phyloP scores from a whole-genome alignment of 345 rosid genomes.

The Populus davidiana region DNA sequence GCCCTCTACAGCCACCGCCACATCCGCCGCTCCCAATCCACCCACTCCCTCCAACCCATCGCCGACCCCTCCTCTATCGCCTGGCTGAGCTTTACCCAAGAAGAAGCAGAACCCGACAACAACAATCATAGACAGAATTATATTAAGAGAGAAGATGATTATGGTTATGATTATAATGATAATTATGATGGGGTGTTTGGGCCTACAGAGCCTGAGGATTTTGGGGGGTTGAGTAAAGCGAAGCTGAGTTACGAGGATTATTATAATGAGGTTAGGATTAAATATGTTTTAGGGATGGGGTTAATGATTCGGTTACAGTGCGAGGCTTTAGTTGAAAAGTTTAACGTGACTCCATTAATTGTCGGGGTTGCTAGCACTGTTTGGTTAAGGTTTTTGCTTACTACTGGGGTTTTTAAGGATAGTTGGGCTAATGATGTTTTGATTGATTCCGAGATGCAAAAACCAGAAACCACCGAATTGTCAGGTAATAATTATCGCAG shows the following conservation, averaged over 20 bases:
- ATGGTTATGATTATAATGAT: not conserved
- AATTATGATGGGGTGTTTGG: slow-evolving; percentile 23
- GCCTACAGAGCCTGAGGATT: slow-evolving; percentile 52
- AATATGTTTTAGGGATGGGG: slow-evolving; percentile 66
- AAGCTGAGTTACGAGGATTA: slow-evolving; percentile 48
- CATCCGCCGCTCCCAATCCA: slow-evolving; percentile 31
- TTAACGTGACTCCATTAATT: slow-evolving; percentile 58
- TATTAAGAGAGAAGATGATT: slow-evolving; percentile 22
- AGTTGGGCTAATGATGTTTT: slow-evolving; percentile 60
- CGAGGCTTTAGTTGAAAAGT: slow-evolving; percentile 59
- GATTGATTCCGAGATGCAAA: slow-evolving; percentile 49
- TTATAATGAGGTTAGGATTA: slow-evolving; percentile 57
- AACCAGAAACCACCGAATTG: slow-evolving; percentile 23
- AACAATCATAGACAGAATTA: not conserved
- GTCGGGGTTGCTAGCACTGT: slow-evolving; percentile 53
- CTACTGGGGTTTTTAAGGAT: slow-evolving; percentile 47
- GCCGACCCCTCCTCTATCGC: slow-evolving; percentile 38
- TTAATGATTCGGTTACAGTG: slow-evolving; percentile 69
- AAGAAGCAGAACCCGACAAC: slow-evolving; percentile 2
- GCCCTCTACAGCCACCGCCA: slow-evolving; percentile 41
- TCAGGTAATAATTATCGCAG: no score
- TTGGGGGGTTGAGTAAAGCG: slow-evolving; percentile 25
- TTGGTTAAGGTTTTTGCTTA: slow-evolving; percentile 52
- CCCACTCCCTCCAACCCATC: slow-evolving; percentile 12
- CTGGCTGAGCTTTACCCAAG: slow-evolving; percentile 42